Conservation (phyloP, 176 grass and related monocot species). For the Oryza coarctata region DNA sequence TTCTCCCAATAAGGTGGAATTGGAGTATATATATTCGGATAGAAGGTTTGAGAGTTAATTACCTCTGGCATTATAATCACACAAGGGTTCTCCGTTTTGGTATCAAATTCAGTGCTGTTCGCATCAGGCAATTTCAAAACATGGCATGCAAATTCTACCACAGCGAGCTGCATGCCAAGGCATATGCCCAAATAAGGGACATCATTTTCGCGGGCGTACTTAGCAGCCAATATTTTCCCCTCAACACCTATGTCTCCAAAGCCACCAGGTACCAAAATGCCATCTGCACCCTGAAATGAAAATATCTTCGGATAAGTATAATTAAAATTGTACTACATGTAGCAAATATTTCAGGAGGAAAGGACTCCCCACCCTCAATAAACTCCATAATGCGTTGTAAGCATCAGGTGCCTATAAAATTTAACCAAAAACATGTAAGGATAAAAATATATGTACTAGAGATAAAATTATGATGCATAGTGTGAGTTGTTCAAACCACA, state of each 20-base stretch:
- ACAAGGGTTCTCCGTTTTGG: conserved; percentile 40
- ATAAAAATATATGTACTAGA: too few species aligned
- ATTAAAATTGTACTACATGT: neutral
- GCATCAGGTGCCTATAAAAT: conserved; percentile 58
- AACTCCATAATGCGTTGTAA: conserved; percentile 57
- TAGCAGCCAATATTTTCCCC: conserved; percentile 54
- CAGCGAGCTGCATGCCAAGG: conserved; percentile 61
- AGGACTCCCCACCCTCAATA: conserved; percentile 48
- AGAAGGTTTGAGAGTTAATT: neutral
- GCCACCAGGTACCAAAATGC: conserved; percentile 55
- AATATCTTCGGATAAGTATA: neutral
- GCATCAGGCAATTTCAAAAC: conserved; percentile 46
- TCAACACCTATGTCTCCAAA: conserved; percentile 47
- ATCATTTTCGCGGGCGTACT: conserved; percentile 58
- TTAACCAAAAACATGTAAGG: neutral
- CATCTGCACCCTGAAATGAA: conserved; percentile 58
- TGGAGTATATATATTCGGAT: too few species aligned
- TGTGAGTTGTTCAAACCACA: conserved; percentile 23
- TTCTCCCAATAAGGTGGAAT: too few species aligned
- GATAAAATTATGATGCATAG: too few species aligned
- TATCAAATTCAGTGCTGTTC: conserved; percentile 55
- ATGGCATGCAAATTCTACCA: conserved; percentile 48
- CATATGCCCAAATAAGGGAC: conserved; percentile 60
- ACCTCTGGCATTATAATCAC: conserved; percentile 57
- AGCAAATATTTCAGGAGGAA: too few species aligned